Evolutionary conservation across 2,329 filamentous ascomycete genomes (phyloP), one percentile per base, ranked within the genome.

Genomic region (Xylariomycetidae sp.): DNA sequence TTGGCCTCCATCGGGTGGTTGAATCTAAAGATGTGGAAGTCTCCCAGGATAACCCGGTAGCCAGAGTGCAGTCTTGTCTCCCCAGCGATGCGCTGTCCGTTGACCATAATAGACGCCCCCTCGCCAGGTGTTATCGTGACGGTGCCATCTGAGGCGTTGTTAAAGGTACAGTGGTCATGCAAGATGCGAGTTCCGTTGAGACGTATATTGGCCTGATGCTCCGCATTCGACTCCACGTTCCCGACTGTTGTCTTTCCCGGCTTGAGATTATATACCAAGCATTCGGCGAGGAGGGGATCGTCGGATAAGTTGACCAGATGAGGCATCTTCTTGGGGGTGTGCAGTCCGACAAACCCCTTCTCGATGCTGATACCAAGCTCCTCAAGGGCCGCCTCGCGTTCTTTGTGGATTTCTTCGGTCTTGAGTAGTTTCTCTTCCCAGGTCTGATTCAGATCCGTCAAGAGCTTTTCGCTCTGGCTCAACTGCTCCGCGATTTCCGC

Each of bases 11-110:
- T 84, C 1, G 92, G 92, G 56, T 98, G 89, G 52, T 97, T 98
- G 69, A 98, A 98, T 36, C 92, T 76, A 64, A 98, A 97, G 41
- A 98, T 98, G 59, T 98, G 92, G 50, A 98, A 98, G 60, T 98
- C 92, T 25, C 92, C 92, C 8, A 98, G 70, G 42, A 98, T 98
- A 34, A 98, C 85, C 41, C 92, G 84, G 57, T 89, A 95, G 5
- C 92, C 92, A 51, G 89, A 96, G 54, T 89, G 83, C 27, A 98
- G 70, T 45, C 88, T 78, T 46, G 83, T 88, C 1, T 89, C 82
- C 51, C 89, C 88, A 34, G 88, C 80, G 34, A 97, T 85, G 13
- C 89, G 84, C 45, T 90, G 77, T 37, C 92, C 92, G 52, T 98
- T 98, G 33, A 98, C 88, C 92, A 98, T 98, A 37, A 98, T 87